A percentile compares a stretch with the other conserved stretches of the same genome.
phyloP scores from a whole-genome alignment of 441 rosid species.

The Brassica balearica region DNA sequence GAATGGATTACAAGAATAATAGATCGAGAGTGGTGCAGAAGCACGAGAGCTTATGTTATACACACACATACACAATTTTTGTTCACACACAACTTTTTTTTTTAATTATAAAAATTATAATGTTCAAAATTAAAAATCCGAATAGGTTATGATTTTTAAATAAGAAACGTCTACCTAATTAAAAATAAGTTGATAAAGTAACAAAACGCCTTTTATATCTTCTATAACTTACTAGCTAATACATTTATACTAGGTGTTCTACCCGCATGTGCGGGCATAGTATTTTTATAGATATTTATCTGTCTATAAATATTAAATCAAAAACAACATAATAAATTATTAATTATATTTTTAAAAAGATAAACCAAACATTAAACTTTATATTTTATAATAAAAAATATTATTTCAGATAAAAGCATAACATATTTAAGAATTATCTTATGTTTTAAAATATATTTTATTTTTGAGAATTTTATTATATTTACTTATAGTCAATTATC shows the following conservation, averaged over 20 bases:
- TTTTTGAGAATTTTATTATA: too few relatives aligned
- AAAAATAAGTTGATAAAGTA: conserved; percentile 23
- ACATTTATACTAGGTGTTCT: background rate
- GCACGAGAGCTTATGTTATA: conserved; percentile 39
- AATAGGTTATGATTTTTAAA: conserved; percentile 28
- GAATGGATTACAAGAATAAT: conserved; percentile 22
- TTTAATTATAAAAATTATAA: background rate
- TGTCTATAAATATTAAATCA: too few relatives aligned
- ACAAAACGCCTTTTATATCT: conserved; percentile 28
- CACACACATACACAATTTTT: conserved; percentile 11
- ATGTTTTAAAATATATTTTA: too few relatives aligned
- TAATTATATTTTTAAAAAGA: too few relatives aligned
- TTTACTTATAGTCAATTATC: too few relatives aligned
- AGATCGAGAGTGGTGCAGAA: conserved; percentile 44
- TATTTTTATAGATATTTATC: too few relatives aligned
- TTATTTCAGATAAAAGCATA: too few relatives aligned
- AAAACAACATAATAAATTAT: too few relatives aligned
- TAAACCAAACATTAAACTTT: too few relatives aligned
- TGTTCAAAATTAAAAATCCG: conserved; percentile 34
- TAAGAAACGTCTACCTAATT: conserved; percentile 41
- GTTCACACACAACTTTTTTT: background rate
- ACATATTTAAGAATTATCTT: too few relatives aligned
- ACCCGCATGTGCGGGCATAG: too few relatives aligned
- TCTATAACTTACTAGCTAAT: conserved; percentile 18
- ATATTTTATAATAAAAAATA: too few relatives aligned